Base-by-base conservation (phyloP, 2,329 filamentous ascomycete species). In the Phaeomoniella chlamydospora region DNA sequence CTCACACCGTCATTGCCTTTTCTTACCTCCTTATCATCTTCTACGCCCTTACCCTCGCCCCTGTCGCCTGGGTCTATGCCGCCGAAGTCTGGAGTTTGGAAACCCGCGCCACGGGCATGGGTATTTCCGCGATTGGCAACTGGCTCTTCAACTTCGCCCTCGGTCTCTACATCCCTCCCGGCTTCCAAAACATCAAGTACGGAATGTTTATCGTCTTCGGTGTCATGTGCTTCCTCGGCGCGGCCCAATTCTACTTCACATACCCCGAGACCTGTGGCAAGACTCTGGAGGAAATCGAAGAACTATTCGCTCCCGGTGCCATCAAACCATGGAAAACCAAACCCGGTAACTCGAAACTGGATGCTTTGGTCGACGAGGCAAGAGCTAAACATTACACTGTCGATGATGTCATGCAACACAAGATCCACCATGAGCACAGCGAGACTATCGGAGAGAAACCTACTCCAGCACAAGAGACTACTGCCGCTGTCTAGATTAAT, bases 11-110 rank as follows among this genome's bases (percentile, higher is more conserved):
- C 37, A 80, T 80, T 42, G 70, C 71, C 14, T 77, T 78, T 46
- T 73, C 67, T 34, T 79, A 77, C 49, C 61, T 79, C 12, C 64
- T 79, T 39, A 71, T 77, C 46, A 64, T 77, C 44, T 61, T 74
- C 42, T 79, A 79, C 49, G 68, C 71, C 1, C 58, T 77, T n/a
- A 78, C 73, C 0, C 63, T 75, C 13, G 74, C 72, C 0, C 73
- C 74, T 1, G 69, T 76, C 3, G 71, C 67, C 37, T 79, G 75
- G 74, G 67, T 78, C 31, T 80, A 80, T 45, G 69, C 71, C 0
- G 70, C 72, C 12, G 76, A 80, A 52, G 68, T 77, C 2, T 77
- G 70, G 67, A 72, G 70, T 0, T 59, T 77, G 2, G 69, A 72
- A 40, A 73, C 70, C 0, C 66, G 74, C 19, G 72, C 72, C 2